phyloP scores from a whole-genome alignment of 352 stramenopile species.

The Phytophthora quininea region DNA sequence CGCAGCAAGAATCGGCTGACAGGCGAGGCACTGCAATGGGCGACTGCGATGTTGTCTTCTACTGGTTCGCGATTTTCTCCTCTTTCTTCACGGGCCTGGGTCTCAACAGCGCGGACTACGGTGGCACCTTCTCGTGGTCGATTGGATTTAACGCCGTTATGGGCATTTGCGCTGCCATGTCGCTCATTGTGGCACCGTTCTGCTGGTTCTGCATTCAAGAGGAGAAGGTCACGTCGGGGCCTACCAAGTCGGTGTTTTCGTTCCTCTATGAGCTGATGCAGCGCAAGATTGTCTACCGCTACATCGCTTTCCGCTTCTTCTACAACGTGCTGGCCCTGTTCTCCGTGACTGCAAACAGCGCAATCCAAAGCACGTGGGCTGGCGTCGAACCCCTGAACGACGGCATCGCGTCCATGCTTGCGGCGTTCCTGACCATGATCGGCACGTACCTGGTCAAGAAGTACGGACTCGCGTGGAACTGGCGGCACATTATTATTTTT shows the following conservation, averaged over 20 bases:
- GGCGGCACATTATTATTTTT: conserved; percentile 48
- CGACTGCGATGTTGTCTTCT: conserved; percentile 42
- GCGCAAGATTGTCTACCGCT: conserved; percentile 49
- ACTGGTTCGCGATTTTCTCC: conserved; percentile 44
- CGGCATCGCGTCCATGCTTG: conserved; percentile 56
- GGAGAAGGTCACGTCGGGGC: conserved; percentile 28
- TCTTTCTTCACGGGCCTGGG: conserved; percentile 54
- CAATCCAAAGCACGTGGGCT: conserved; percentile 66
- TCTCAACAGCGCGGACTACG: conserved; percentile 60
- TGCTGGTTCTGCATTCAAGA: conserved; percentile 60
- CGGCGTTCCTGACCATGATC: conserved; percentile 46
- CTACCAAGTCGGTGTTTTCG: conserved; percentile 41
- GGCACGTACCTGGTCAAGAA: conserved; percentile 44
- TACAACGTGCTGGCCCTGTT: conserved; percentile 55
- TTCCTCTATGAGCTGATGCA: conserved; percentile 55
- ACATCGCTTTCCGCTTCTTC: conserved; percentile 65
- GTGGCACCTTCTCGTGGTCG: conserved; percentile 56
- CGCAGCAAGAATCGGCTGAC: conserved; percentile 51
- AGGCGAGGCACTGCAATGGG: conserved; percentile 47
- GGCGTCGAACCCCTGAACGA: conserved; percentile 69
- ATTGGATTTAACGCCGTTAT: conserved; percentile 69
- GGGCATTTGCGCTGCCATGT: conserved; percentile 40
- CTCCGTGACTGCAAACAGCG: conserved; percentile 51
- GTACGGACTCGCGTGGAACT: conserved; percentile 60
- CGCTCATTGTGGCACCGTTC: conserved; percentile 45